Base-by-base conservation (phyloP, 345 rosid species). In the Geranium rotundifolium region DNA sequence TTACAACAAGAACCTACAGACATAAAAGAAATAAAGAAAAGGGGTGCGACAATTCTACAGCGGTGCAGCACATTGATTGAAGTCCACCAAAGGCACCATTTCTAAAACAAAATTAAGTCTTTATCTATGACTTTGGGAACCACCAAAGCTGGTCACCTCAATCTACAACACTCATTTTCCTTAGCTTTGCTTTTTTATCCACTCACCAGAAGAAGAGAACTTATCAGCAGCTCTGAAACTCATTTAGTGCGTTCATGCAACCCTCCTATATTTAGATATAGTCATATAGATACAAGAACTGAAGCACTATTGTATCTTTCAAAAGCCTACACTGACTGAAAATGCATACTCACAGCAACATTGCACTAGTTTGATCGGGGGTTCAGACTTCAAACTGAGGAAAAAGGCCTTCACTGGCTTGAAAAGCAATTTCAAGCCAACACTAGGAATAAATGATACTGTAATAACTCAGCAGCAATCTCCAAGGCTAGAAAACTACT, bases 1-100 rank as follows among this genome's bases (percentile, higher is more conserved):
- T 60, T 58, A 63, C 14, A 67, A 62, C 29, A 59, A 46, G 59
- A 57, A 18, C 1, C 27, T 27, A 60, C 54, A 64, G 55, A 29
- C 31, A 70, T 13, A 41, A 68, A 46, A 19, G 63, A 7, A 23
- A 29, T 13, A 41, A 68, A 49, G 37, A 19, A 63, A 7, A 23
- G 23, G 1, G 67, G 14, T 23, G 56, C 60, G 17, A 52, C 19
- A 29, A 60, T 56, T 56, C 41, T 29, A 60, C 52, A 46, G 14
- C 3, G 41, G 12, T 46, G 52, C 52, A 2, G 14, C 52, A 46
- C 52, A 46, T 46, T 3, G 15, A 46, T 46, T 46, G 12, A 7
- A 46, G 52, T 3, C 3, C 9, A 20, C 46, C 23, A 46, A 61
- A 54, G 10, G 16, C 16, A 19, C 64, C 54, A 41, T 29, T 61